Evolutionary conservation across 345 rosid species (phyloP).

Genomic region (Aethionema arabicum): DNA sequence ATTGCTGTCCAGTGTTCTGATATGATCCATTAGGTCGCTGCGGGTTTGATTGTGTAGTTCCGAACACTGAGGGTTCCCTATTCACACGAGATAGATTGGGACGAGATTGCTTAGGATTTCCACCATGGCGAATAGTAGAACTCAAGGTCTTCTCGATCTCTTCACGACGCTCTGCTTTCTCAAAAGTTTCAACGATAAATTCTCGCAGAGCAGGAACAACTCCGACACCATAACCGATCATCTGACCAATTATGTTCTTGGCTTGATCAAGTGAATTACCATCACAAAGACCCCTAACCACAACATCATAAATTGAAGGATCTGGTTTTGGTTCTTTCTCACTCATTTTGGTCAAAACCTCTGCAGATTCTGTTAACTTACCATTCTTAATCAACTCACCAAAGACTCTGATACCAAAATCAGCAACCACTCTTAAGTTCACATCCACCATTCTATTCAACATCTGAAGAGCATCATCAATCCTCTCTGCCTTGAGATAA

Average conservation of each 20-base stretch:
- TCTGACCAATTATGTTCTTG: conserved; percentile 59
- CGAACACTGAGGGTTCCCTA: conserved; percentile 16
- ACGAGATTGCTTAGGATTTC: conserved; percentile 28
- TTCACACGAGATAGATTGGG: conserved; percentile 28
- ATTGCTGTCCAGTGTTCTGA: background rate
- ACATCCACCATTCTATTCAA: conserved; percentile 72
- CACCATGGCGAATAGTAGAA: conserved; percentile 47
- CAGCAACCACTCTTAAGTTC: conserved; percentile 81
- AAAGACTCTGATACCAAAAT: conserved; percentile 74
- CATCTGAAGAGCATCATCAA: conserved; percentile 64
- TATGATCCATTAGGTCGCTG: conserved; percentile 22
- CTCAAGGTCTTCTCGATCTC: conserved; percentile 66
- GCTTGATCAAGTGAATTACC: conserved; percentile 57
- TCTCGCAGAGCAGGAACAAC: conserved; percentile 60
- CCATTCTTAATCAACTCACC: conserved; percentile 68
- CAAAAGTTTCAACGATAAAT: conserved; percentile 48
- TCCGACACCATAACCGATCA: conserved; percentile 64
- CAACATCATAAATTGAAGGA: conserved; percentile 70
- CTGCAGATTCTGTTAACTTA: conserved; percentile 60
- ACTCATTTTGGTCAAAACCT: conserved; percentile 80
- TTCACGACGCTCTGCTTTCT: conserved; percentile 53
- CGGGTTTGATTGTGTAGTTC: conserved; percentile 23
- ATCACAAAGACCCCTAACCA: conserved; percentile 76
- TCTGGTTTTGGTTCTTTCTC: conserved; percentile 95
- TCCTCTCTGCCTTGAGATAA: conserved; percentile 61